Conservation (phyloP, 306 rosid species). For the Quercus wislizeni region DNA sequence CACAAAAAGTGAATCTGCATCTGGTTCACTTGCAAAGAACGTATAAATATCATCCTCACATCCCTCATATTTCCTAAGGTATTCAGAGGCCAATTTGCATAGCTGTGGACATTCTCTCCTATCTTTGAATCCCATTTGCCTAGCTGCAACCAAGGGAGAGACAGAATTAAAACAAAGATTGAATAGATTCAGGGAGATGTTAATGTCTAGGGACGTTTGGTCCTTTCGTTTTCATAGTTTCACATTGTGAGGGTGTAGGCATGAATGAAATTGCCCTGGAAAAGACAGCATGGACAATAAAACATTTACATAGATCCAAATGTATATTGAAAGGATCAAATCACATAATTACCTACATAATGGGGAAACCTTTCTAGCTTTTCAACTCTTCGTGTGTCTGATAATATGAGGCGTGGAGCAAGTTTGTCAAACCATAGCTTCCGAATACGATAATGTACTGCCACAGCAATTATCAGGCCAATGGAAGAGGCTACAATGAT, state of each 20-base stretch:
- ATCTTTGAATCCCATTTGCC: conserved; percentile 92
- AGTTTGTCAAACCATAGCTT: conserved; percentile 48
- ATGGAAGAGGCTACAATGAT: conserved; percentile 60
- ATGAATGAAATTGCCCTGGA: not conserved
- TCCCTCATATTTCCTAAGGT: conserved; percentile 67
- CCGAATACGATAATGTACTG: conserved; percentile 53
- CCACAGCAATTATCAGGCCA: conserved; percentile 62
- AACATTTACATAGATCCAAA: too few relatives aligned
- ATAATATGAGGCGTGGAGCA: conserved; percentile 52
- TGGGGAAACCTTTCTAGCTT: conserved; percentile 81
- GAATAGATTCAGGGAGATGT: not conserved
- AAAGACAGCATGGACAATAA: not conserved
- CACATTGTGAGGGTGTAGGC: not conserved
- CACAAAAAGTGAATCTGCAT: conserved; percentile 84
- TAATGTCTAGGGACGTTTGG: not conserved
- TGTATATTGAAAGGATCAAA: not conserved
- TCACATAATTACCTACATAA: conserved; percentile 69
- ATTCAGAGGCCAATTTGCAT: conserved; percentile 84
- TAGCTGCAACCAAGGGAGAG: conserved; percentile 58
- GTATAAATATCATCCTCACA: conserved; percentile 78
- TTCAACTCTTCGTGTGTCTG: conserved; percentile 42
- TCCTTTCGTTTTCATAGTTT: not conserved
- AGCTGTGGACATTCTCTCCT: conserved; percentile 72
- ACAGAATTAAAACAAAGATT: not conserved
- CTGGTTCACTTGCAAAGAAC: conserved; percentile 66